A percentile compares a stretch with the other conserved stretches of the same genome.
Conservation (phyloP, 768 basidiomycete species). For the Vararia minispora region DNA sequence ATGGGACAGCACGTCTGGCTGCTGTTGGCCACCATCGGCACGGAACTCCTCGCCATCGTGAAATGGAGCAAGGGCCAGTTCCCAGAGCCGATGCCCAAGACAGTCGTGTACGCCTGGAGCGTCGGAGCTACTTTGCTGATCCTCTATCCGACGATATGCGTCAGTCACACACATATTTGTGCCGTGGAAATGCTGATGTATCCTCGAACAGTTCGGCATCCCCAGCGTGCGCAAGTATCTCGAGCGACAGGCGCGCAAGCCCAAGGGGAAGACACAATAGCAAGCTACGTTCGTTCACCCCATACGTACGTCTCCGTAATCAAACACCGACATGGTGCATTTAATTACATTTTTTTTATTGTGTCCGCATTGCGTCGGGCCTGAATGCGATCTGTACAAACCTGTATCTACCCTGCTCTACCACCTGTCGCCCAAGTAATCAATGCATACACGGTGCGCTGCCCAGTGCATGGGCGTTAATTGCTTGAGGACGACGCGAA, state of each 20-base stretch:
- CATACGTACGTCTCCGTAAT: too few species aligned
- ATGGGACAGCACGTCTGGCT: conserved; percentile 91
- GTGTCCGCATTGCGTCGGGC: too few species aligned
- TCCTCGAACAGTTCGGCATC: conserved; percentile 11
- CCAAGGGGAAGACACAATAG: conserved; percentile 11
- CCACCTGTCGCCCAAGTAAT: too few species aligned
- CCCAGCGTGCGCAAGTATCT: conserved; percentile 14
- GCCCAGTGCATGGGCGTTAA: too few species aligned
- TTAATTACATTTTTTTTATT: too few species aligned
- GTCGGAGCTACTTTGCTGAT: conserved; percentile 46
- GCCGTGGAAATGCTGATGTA: conserved; percentile 1
- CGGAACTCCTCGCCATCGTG: conserved; percentile 67
- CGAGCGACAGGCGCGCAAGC: conserved; percentile 1
- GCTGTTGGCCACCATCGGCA: conserved; percentile 73
- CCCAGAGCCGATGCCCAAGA: conserved; percentile 45
- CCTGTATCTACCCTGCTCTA: too few species aligned
- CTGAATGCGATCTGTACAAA: too few species aligned
- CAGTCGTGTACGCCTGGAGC: conserved; percentile 60
- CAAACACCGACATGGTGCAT: too few species aligned
- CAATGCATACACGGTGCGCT: too few species aligned
- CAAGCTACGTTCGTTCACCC: too few species aligned
- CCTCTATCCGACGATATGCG: conserved; percentile 56
- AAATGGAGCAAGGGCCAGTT: conserved; percentile 79
- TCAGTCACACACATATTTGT: conserved; percentile 6
- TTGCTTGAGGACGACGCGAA: too few species aligned